These are phyloP conservation scores for Alternaria sp. DNA, from an alignment of 2,329 filamentous ascomycete genomes.

Conservation along the genomic window DNA sequence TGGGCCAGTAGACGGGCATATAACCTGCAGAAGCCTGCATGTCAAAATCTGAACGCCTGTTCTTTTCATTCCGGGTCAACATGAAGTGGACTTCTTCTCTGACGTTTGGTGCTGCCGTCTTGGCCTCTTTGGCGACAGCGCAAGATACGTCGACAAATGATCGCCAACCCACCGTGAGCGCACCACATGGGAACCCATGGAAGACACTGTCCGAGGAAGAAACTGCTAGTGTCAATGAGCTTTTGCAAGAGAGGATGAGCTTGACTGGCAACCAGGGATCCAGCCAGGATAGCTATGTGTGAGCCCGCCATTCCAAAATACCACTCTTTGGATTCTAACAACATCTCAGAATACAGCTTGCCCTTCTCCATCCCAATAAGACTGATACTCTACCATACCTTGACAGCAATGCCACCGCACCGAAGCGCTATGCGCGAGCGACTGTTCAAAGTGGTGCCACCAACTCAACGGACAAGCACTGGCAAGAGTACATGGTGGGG, in stretches of 20 bases:
- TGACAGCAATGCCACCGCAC: conserved; percentile 18
- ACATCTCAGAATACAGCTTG: conserved; percentile 17
- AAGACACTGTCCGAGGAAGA: conserved; percentile 24
- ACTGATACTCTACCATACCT: conserved; percentile 31
- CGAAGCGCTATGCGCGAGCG: conserved; percentile 33
- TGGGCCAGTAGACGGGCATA: conserved; percentile 5
- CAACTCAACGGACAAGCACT: conserved; percentile 41
- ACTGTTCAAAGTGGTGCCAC: conserved; percentile 28
- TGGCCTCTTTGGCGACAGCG: conserved; percentile 11
- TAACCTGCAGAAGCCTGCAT: conserved; percentile 2
- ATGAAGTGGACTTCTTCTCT: conserved; percentile 14
- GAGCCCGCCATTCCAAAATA: neutral
- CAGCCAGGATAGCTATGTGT: conserved; percentile 28
- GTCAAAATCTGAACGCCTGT: neutral
- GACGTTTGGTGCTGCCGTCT: conserved; percentile 11
- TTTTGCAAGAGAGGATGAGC: conserved; percentile 18
- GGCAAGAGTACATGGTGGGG: conserved; percentile 59
- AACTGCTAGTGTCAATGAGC: conserved; percentile 16
- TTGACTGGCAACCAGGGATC: conserved; percentile 21
- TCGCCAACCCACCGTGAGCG: conserved; percentile 19
- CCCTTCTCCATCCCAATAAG: conserved; percentile 33
- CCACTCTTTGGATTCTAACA: conserved; percentile 2
- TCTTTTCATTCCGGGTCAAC: neutral
- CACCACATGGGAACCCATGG: conserved; percentile 25
- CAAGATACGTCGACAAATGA: conserved; percentile 11